Evolutionary conservation across 179 eudicot genomes (phyloP).

Genomic region (Heliamphora pulchella): DNA sequence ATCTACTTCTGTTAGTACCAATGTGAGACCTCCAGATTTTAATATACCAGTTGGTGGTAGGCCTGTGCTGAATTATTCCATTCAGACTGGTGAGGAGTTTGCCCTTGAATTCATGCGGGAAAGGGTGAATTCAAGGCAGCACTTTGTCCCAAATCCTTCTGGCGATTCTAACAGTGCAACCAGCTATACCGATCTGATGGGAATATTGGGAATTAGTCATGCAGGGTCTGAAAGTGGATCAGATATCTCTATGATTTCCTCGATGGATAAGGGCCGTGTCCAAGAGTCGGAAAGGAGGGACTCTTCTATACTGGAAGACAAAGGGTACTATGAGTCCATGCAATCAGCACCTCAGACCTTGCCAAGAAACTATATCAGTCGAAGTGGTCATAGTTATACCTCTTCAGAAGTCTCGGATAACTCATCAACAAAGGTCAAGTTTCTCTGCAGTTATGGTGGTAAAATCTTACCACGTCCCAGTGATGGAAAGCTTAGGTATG

Average conservation of each 20-base stretch:
- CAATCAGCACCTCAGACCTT: conserved; percentile 41
- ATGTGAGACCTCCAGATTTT: conserved; percentile 51
- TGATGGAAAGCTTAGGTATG: conserved; percentile 83
- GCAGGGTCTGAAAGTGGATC: conserved; percentile 55
- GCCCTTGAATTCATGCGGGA: conserved; percentile 90
- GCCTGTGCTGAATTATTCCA: conserved; percentile 82
- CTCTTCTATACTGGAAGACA: conserved; percentile 36
- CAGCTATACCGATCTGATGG: conserved; percentile 50
- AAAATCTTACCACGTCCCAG: conserved; percentile 74
- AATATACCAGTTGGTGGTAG: conserved; percentile 37
- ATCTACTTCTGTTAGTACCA: conserved; percentile 49
- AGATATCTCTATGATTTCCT: conserved; percentile 48
- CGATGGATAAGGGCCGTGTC: conserved; percentile 35
- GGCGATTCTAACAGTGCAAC: conserved; percentile 36
- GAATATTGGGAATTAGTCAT: conserved; percentile 46
- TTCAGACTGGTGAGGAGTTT: conserved; percentile 98
- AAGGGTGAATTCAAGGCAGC: conserved; percentile 59
- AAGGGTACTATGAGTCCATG: conserved; percentile 31
- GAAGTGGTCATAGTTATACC: conserved; percentile 32
- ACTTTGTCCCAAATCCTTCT: conserved; percentile 38
- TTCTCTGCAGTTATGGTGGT: conserved; percentile 95
- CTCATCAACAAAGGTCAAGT: conserved; percentile 46
- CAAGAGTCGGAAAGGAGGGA: conserved; percentile 44
- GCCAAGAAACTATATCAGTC: conserved; percentile 37
- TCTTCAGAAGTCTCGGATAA: conserved; percentile 49